A percentile compares a stretch with the other conserved stretches of the same genome.
Evolutionary conservation across 2,329 filamentous ascomycete genomes (phyloP).

Genomic region (Pseudogymnoascus sp.): DNA sequence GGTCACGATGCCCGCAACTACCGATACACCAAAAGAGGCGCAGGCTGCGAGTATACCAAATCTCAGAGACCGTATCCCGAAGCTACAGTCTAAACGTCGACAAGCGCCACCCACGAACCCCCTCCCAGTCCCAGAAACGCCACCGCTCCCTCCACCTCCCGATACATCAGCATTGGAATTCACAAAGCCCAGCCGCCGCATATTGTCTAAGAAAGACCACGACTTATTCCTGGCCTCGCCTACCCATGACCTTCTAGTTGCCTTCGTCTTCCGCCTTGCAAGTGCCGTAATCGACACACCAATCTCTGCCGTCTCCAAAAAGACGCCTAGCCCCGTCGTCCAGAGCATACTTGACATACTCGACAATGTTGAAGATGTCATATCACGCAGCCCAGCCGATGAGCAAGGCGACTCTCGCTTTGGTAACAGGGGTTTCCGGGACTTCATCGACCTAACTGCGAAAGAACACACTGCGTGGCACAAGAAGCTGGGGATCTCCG

Average conservation of each 20-base stretch:
- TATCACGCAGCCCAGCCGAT: conserved; percentile 65
- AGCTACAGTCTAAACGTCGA: conserved; percentile 56
- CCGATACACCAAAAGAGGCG: conserved; percentile 12
- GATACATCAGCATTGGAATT: conserved; percentile 53
- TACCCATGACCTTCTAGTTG: conserved; percentile 65
- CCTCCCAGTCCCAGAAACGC: conserved; percentile 65
- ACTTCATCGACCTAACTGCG: conserved; percentile 63
- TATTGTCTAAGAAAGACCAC: conserved; percentile 74
- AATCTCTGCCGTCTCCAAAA: conserved; percentile 51
- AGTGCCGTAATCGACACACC: conserved; percentile 69
- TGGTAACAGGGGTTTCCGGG: conserved; percentile 85
- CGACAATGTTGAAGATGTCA: conserved; percentile 56
- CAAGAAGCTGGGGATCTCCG: conserved; percentile 44
- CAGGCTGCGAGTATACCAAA: conserved; percentile 32
- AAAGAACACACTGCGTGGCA: conserved; percentile 54
- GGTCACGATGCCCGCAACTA: conserved; percentile 22
- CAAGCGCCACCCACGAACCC: conserved; percentile 44
- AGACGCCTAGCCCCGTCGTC: conserved; percentile 46
- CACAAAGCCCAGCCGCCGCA: conserved; percentile 63
- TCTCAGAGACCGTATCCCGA: conserved; percentile 53
- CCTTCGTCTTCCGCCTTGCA: conserved; percentile 80
- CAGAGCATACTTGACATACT: conserved; percentile 61
- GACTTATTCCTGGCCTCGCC: conserved; percentile 70
- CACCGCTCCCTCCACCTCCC: conserved; percentile 60
- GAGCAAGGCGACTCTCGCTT: conserved; percentile 86